Base-by-base conservation (phyloP, 2,329 filamentous ascomycete species). In the Cladosporium sp. region DNA sequence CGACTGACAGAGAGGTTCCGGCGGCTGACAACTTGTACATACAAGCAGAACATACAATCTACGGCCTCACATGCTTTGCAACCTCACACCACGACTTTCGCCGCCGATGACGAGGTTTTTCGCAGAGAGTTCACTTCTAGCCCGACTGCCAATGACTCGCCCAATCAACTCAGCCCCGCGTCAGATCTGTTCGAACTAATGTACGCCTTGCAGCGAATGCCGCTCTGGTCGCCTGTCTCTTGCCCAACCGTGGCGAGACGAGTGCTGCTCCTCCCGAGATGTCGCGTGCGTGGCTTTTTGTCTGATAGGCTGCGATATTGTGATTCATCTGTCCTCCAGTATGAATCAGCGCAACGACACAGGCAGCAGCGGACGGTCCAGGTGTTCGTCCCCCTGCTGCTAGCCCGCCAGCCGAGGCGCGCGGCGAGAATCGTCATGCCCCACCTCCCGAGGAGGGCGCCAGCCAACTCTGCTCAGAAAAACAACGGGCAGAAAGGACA, bases 401-500 rank as follows among this genome's bases (percentile, higher is more conserved):
- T 35, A 49, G 14, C 18, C 31, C 9, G 16, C n/a, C 46, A 43
- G 48, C 48, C 48, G 48, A 46, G 44, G n/a, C 44, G 44, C 14
- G 18, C 13, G 44, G 40, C 22, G 35, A 35, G 16, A 38, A 38
- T 49, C 46, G 46, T 49, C 46, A 49, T 49, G 40, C 48, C 48
- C 48, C 48, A 50, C 48, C 40, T 37, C 35, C 35, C 28, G 14
- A n/a, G 13, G 13, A 31, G 3, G 19, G 37, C 40, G 48, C 40
- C 40, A 37, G 14, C 40, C 32, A 35, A 50, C 48, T 43, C 40
- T 50, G 48, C 40, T 50, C 48, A 50, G 48, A 50, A 50, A 50
- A 50, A 50, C 40, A 37, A 43, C 16, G 11, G 13, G 31, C 19
- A 28, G 37, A 50, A 50, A 50, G 48, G 40, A 50, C 48, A 50